Conservation (phyloP, 1,284 basidiomycete species). For the Neonothopanus nambi region DNA sequence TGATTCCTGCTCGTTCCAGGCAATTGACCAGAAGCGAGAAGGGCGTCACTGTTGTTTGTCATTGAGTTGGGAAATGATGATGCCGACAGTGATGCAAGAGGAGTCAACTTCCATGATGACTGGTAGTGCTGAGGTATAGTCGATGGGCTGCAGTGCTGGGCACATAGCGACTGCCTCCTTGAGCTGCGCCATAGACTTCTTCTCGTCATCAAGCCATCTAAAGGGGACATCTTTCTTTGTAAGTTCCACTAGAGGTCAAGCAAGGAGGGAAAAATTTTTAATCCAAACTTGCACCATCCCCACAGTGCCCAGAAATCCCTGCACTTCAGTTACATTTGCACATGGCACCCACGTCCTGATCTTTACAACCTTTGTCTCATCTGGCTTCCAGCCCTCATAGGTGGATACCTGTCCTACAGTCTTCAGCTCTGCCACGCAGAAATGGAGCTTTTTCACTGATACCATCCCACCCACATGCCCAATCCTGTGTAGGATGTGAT, state of each 20-base stretch:
- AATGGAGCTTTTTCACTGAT: slow-evolving; percentile 24
- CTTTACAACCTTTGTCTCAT: slow-evolving; percentile 20
- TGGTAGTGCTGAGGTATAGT: slow-evolving; percentile 27
- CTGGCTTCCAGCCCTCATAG: slow-evolving; percentile 25
- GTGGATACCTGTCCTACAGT: slow-evolving; percentile 31
- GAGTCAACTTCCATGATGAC: slow-evolving; percentile 40
- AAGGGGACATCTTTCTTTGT: slow-evolving; percentile 30
- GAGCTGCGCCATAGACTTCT: slow-evolving; percentile 25
- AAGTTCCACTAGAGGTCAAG: slow-evolving; percentile 27
- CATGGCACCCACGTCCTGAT: slow-evolving; percentile 28
- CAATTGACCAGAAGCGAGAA: slow-evolving; percentile 29
- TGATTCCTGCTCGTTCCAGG: slow-evolving; percentile 29
- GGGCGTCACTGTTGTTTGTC: slow-evolving; percentile 14
- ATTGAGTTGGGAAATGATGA: slow-evolving; percentile 30
- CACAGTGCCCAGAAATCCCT: slow-evolving; percentile 27
- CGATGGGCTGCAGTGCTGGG: slow-evolving; percentile 28
- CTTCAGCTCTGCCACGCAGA: slow-evolving; percentile 20
- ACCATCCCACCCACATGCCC: slow-evolving; percentile 26
- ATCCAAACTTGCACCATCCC: slow-evolving; percentile 30
- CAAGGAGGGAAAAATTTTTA: slow-evolving; percentile 25
- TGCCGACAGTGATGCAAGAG: slow-evolving; percentile 31
- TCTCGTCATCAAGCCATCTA: slow-evolving; percentile 20
- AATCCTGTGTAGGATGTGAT: slow-evolving; percentile 11
- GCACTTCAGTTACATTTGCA: slow-evolving; percentile 23
- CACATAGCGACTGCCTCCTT: slow-evolving; percentile 25